Conservation (phyloP, 2,329 filamentous ascomycete species). For the Teratosphaeria gauchensis region DNA sequence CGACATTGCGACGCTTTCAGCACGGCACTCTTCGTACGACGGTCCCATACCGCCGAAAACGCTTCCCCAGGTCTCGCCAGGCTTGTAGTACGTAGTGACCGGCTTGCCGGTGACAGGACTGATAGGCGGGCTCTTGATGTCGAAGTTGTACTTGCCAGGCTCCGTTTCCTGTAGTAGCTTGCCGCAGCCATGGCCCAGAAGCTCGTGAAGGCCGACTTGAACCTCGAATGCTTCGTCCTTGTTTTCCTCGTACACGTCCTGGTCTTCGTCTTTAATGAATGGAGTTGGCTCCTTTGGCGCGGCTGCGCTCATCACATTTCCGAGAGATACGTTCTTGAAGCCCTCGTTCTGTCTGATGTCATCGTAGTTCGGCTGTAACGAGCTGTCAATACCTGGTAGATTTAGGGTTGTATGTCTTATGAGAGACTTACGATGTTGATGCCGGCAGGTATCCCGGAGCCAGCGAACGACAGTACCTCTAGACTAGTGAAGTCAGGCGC, state of each 20-base stretch:
- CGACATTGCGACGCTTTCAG: conserved; percentile 88
- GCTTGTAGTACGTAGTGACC: conserved; percentile 82
- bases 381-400: conserved; percentile 6
- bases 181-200: conserved; percentile 80
- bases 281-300: conserved; percentile 86
- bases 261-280: conserved; percentile 72
- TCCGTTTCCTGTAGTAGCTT: conserved; percentile 87
- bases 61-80: conserved; percentile 87
- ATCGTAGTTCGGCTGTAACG: conserved; percentile 49
- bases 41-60: conserved; percentile 83
- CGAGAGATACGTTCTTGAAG: conserved; percentile 89
- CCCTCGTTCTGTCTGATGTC: conserved; percentile 72
- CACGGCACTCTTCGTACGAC: conserved; percentile 88
- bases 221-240: conserved; percentile 87
- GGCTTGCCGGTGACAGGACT: conserved; percentile 72
- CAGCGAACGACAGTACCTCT: conserved; percentile 76
- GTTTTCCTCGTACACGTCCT: conserved; percentile 69
- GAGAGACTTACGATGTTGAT: conserved; percentile 6
- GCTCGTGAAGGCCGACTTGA: conserved; percentile 88
- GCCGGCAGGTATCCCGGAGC: conserved; percentile 53
- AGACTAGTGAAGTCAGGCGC: conserved; percentile 93
- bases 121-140: conserved; percentile 67
- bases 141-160: conserved; percentile 78
- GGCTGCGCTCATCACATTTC: conserved; percentile 86
- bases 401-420: not conserved